phyloP scores from a whole-genome alignment of 257 asterid species.

The Cruciata laevipes region DNA sequence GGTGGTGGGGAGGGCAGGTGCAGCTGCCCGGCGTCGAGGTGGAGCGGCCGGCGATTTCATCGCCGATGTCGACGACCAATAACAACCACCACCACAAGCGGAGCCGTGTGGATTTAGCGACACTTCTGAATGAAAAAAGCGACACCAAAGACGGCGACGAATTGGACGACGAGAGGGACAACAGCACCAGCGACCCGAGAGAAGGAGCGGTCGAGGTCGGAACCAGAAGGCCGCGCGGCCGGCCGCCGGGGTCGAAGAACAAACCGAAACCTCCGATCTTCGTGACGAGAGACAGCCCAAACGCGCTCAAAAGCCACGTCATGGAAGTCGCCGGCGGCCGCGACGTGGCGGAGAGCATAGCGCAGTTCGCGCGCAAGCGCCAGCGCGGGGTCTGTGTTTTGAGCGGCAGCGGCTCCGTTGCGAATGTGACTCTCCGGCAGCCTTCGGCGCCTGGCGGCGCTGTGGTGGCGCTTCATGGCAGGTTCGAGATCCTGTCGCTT shows the following conservation, averaged over 20 bases:
- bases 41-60: conserved; percentile 34
- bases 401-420: conserved; percentile 53
- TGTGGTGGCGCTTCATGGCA: conserved; percentile 44
- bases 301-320: conserved; percentile 57
- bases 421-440: conserved; percentile 57
- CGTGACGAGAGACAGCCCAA: conserved; percentile 62
- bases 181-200: conserved; percentile 29
- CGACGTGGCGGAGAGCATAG: conserved; percentile 55
- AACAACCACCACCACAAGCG: conserved; percentile 11
- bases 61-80: conserved; percentile 17
- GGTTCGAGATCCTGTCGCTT: conserved; percentile 54
- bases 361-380: conserved; percentile 53
- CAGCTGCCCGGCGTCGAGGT: conserved; percentile 31
- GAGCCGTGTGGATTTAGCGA: conserved; percentile 23
- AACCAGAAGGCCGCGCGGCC: conserved; percentile 52
- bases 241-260: conserved; percentile 66
- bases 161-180: conserved; percentile 27
- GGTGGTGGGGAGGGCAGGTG: conserved; percentile 61
- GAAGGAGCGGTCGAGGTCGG: conserved; percentile 63
- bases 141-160: conserved; percentile 35
- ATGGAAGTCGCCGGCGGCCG: conserved; percentile 55
- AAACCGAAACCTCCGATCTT: conserved; percentile 61
- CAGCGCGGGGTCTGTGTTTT: conserved; percentile 63
- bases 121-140: conserved; percentile 21
- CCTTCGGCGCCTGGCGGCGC: conserved; percentile 42